Evolutionary conservation across 192 early-diverging fungal genomes (phyloP).

Genomic region (Backusella liffmaniae): DNA sequence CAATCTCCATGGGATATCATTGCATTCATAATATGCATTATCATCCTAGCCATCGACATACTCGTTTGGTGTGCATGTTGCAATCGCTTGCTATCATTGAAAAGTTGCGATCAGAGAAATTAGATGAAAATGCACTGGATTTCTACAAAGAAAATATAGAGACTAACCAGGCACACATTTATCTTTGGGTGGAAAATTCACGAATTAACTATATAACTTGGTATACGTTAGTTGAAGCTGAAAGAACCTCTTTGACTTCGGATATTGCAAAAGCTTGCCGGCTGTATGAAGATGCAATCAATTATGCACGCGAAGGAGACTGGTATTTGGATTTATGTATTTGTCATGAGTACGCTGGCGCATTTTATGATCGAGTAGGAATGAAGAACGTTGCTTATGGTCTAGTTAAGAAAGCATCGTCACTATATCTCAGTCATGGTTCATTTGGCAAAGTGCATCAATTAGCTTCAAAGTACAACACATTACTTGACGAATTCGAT

Average conservation of each 20-base stretch:
- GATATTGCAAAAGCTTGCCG: constrained; percentile 13
- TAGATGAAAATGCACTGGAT: background rate
- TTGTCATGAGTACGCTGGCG: constrained; percentile 32
- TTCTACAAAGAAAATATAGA: background rate
- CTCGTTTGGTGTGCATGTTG: constrained; percentile 24
- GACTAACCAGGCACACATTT: constrained; percentile 12
- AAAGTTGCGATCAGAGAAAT: constrained; percentile 9
- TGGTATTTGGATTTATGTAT: constrained; percentile 33
- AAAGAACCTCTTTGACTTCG: constrained; percentile 9
- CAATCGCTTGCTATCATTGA: constrained; percentile 30
- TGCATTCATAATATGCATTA: constrained; percentile 19
- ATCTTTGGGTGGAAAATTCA: constrained; percentile 18
- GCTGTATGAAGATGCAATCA: constrained; percentile 34
- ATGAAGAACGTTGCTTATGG: constrained; percentile 27
- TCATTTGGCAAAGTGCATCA: constrained; percentile 36
- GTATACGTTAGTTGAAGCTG: constrained; percentile 33
- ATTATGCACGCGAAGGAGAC: constrained; percentile 21
- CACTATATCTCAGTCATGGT: constrained; percentile 16
- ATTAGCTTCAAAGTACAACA: constrained; percentile 16
- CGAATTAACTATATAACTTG: constrained; percentile 24
- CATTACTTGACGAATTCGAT: constrained; percentile 17
- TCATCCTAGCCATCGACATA: constrained; percentile 32
- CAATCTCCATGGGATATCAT: constrained; percentile 13
- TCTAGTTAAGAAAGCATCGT: constrained; percentile 24
- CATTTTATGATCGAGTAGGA: constrained; percentile 22